Conservation (phyloP, 805 yeast species). For the Starmerella lactis-condensi region DNA sequence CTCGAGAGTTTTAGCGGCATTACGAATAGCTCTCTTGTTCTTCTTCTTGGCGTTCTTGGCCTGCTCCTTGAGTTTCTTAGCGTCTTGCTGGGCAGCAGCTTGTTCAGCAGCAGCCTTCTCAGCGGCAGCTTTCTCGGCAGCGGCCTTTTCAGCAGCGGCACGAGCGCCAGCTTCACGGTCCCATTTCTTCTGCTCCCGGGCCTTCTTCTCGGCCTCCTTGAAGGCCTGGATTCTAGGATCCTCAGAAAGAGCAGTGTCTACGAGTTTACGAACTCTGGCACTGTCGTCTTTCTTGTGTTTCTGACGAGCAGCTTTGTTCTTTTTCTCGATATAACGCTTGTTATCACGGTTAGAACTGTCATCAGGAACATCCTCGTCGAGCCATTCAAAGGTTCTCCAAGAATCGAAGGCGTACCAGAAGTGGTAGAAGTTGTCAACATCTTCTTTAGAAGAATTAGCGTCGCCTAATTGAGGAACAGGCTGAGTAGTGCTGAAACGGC, state of each 20-base stretch:
- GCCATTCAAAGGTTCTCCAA: conserved; percentile 94
- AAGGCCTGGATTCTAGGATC: conserved; percentile 90
- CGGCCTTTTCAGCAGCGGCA: conserved; percentile 86
- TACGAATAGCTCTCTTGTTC: conserved; percentile 77
- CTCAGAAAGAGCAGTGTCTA: conserved; percentile 70
- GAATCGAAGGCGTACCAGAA: conserved; percentile 92
- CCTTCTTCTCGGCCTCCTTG: conserved; percentile 87
- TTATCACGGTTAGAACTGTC: conserved; percentile 98
- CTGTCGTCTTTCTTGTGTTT: conserved; percentile 96
- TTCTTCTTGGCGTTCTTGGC: conserved; percentile 85
- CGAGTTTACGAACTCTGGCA: conserved; percentile 67
- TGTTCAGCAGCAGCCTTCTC: conserved; percentile 62
- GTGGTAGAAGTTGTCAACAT: conserved; percentile 71
- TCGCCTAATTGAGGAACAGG: conserved; percentile 76
- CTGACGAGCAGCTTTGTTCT: conserved; percentile 89
- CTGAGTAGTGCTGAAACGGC: conserved; percentile 77
- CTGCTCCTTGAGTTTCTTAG: conserved; percentile 80
- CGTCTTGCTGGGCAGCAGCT: conserved; percentile 40
- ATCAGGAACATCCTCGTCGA: conserved; percentile 98
- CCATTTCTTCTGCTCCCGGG: conserved; percentile 90
- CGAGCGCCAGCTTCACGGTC: conserved; percentile 95
- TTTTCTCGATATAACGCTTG: conserved; percentile 95
- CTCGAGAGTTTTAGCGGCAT: conserved; percentile 62
- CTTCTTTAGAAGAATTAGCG: conserved; percentile 47
- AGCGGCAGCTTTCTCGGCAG: conserved; percentile 74